Base-by-base conservation (phyloP, 257 asterid species). In the Solanum pimpinellifolium region DNA sequence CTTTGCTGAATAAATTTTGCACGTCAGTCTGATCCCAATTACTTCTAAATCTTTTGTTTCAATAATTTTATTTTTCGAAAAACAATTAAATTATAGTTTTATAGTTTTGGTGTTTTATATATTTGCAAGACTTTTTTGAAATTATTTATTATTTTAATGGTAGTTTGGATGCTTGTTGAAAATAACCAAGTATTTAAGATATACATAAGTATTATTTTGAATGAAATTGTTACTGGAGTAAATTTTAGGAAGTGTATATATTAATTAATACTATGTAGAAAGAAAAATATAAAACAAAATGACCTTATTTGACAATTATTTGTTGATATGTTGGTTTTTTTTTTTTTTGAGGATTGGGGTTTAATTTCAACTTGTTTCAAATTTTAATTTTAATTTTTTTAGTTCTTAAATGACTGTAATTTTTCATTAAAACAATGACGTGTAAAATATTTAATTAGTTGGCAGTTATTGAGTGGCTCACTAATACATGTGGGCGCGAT, bases 21-120 rank as follows among this genome's bases (percentile, higher is more conserved):
- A 78, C 84, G 84, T 78, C 84, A 78, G 84, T 78, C 84, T 78
- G 84, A 78, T 78, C 84, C 66, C 82, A 74, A 74, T 74, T 74
- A 37, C 82, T 37, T 37, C 31, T 23, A 74, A 73, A 73, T 9
- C 29, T 21, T 35, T 9, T 73, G 10, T 72, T 62, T 62, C 70
- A 62, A 11, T 62, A n/a, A n/a, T 10, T n/a, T n/a, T 4, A 10
- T 62, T 4, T 62, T 23, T n/a, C 0, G 1, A n/a, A n/a, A 62
- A n/a, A 3, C 6, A 62, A 7, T n/a, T 62, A 0, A 0, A 62
- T 62, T 62, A 62, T n/a, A 4, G 31, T 4, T 10, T 62, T 23
- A 52, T 16, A 3, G 62, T 9, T 9, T 60, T 60, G 27, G 12
- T 60, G 69, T 16, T 52, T 52, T 16, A 52, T 52, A 52, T 52